Evolutionary conservation across 108 stramenopile genomes (phyloP), one percentile per base, ranked within the genome.

Genomic region (Skeletonema marinoi): DNA sequence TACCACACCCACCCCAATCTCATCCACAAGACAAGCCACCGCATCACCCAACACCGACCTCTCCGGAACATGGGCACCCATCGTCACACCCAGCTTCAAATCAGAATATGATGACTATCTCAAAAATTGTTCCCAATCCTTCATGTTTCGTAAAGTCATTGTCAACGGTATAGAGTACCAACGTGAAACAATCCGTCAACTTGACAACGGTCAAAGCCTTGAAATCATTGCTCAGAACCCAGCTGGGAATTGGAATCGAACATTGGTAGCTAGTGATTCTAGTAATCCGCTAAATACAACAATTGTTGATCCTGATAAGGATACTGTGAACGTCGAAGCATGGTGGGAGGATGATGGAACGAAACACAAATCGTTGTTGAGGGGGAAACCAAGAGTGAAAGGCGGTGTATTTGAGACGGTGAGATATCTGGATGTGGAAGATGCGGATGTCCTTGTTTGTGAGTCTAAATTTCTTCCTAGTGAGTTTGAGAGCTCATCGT

Each of bases 291-390:
- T 78, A 1, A 32, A 82, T 68, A 38, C 64, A 29, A 69, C 38
- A 14, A 72, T 86, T 33, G 38, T 50, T 32, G 81, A 83, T 75
- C 82, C 85, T 1, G 85, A 86, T 48, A 54, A 66, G n/a, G 85
- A 86, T 58, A 42, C 32, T 61, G 85, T 86, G 33, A 25, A 82
- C 33, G 73, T 86, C 16, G 85, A 86, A 70, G 62, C 82, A 3
- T 83, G 78, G 78, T 86, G 85, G 85, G 85, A 82, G 75, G 64
- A 75, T 2, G 54, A 70, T 39, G 85, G 81, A 25, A 83, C 68
- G 38, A 68, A 67, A n/a, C 85, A 86, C 68, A 74, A 75, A 46
- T 79, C 78, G 8, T 32, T 65, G 17, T 71, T 86, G 60, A 41
- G 85, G 33, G 74, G 60, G 12, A 82, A 79, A 41, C 77, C 77